phyloP scores from a whole-genome alignment of 2,329 filamentous ascomycete genomes.

The Colletotrichum liaoningense region DNA sequence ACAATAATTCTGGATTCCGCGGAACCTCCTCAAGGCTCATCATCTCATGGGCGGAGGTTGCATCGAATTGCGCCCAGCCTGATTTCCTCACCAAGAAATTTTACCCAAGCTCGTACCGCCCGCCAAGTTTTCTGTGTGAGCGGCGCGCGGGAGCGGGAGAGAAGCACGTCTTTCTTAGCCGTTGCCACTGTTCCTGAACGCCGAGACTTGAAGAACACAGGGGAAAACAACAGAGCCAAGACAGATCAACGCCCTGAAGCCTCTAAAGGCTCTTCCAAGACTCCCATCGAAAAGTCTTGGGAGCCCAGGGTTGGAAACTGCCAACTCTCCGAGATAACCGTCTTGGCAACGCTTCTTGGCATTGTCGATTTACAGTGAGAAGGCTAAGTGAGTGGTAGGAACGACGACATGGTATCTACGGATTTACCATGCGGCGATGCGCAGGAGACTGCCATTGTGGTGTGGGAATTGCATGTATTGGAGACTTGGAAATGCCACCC shows the following conservation, averaged over 20 bases:
- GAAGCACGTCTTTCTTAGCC: not conserved
- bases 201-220: not conserved
- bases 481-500: not conserved
- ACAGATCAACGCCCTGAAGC: constrained; percentile 3
- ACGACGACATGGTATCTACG: not conserved
- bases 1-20: not conserved
- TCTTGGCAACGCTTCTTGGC: constrained; percentile 22
- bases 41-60: not conserved
- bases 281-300: not conserved
- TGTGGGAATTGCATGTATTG: not conserved
- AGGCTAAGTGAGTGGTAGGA: not conserved
- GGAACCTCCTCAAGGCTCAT: not conserved
- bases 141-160: not conserved
- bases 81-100: not conserved
- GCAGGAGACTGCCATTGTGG: not conserved
- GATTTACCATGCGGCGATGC: too few species aligned
- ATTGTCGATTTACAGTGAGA: not conserved
- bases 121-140: not conserved
- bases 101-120: not conserved
- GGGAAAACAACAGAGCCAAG: not conserved
- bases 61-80: not conserved
- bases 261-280: not conserved
- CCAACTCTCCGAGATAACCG: constrained; percentile 26
- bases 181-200: not conserved
- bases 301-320: constrained; percentile 7